Evolutionary conservation across 2,329 filamentous ascomycete species (phyloP), one percentile per base, ranked within the genome.

Genomic region (Esteya vermicola): DNA sequence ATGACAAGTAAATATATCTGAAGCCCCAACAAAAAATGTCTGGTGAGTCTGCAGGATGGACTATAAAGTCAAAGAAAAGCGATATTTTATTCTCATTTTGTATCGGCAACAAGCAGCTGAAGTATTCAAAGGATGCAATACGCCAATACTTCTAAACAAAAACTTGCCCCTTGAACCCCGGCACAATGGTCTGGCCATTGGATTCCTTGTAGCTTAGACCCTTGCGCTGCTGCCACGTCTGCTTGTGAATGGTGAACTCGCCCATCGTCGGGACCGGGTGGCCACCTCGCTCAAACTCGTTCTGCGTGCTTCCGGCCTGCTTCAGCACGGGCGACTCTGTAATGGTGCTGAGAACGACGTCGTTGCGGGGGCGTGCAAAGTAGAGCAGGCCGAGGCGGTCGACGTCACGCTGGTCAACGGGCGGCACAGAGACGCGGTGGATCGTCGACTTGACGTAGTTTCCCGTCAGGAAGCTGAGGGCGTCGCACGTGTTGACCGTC

Each of bases 341-440:
- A n/a, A 62, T 45, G 0, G 60, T 61, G 12, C 49, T 54, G 1
- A 64, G 48, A 1, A 51, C 45, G 1, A 64, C 48, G 16, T 59
- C 56, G 21, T 63, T 62, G 33, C 62, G 54, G 1, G 60, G 57
- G 0, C 59, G 61, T 2, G 68, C 65, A 52, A 72, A 71, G 46
- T 70, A 72, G 26, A 72, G 47, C 4, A 72, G 50, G 0, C 68
- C 68, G 0, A 69, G 54, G 0, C 68, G 61, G 41, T 70, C 64
- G 4, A 68, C 57, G 37, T 68, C 52, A 1, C 60, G 51, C 42
- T 64, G 61, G 42, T 64, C 61, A 19, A 57, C 55, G 1, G 61
- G 61, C 10, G 59, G 2, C 54, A 51, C 1, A 52, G 57, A 50
- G 19, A 51, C 49, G 12, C 57, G 48, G 48, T 59, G 58, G 9